Conservation (phyloP, 805 yeast genomes). For the Candida lessepsii region DNA sequence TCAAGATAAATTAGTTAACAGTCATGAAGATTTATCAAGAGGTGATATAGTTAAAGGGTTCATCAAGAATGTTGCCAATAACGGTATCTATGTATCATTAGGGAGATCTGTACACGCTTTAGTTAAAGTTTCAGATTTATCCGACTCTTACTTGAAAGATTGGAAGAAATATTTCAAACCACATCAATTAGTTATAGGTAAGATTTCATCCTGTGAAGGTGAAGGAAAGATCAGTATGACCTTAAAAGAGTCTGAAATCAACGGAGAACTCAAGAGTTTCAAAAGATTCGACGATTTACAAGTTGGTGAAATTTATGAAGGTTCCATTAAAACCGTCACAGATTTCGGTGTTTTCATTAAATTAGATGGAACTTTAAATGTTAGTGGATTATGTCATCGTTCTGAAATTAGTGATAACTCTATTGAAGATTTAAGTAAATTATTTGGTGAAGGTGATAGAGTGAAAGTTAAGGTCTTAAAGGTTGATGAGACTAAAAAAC, state of each 20-base stretch:
- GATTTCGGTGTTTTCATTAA: slow-evolving; percentile 91
- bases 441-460: slow-evolving; percentile 86
- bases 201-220: slow-evolving; percentile 59
- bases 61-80: slow-evolving; percentile 67
- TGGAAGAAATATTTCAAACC: slow-evolving; percentile 79
- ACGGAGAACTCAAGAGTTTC: slow-evolving; percentile 59
- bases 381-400: slow-evolving; percentile 86
- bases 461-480: slow-evolving; percentile 81
- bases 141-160: slow-evolving; percentile 78
- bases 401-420: slow-evolving; percentile 76
- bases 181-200: slow-evolving; percentile 74
- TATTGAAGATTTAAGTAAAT: slow-evolving; percentile 54
- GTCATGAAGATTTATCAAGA: slow-evolving; percentile 53
- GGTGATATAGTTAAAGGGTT: slow-evolving; percentile 84
- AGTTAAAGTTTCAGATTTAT: slow-evolving; percentile 75
- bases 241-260: slow-evolving; percentile 74
- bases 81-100: slow-evolving; percentile 75
- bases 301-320: slow-evolving; percentile 72
- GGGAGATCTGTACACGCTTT: slow-evolving; percentile 73
- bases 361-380: slow-evolving; percentile 67
- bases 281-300: slow-evolving; percentile 66
- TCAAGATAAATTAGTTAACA: slow-evolving; percentile 48
- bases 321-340: slow-evolving; percentile 70
- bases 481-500: slow-evolving; percentile 63
- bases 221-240: slow-evolving; percentile 72